Evolutionary conservation across 371 early-diverging fungal species (phyloP).

Genomic region (Lichtheimia ornata): DNA sequence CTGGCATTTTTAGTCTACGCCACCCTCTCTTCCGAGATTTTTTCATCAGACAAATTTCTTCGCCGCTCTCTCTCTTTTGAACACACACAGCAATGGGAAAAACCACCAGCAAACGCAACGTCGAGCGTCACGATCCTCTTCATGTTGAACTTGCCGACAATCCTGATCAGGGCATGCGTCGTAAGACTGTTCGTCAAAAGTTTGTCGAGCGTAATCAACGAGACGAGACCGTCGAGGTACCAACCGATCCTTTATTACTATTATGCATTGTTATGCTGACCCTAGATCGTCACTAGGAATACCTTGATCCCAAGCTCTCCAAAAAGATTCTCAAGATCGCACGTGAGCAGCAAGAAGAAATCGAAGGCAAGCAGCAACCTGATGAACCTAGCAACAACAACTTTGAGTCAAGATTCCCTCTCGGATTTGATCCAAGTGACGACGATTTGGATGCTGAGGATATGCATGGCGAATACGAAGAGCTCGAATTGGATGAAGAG

Average conservation of each 20-base stretch:
- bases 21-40: too few species aligned
- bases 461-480: constrained; percentile 56
- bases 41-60: not conserved
- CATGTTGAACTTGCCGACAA: constrained; percentile 72
- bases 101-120: not conserved
- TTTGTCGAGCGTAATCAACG: constrained; percentile 59
- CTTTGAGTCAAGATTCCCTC: constrained; percentile 20
- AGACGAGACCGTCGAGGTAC: constrained; percentile 49
- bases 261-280: constrained; percentile 3
- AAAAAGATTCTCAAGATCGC: constrained; percentile 87
- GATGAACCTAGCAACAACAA: not conserved
- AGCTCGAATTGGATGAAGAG: constrained; percentile 70
- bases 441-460: constrained; percentile 61
- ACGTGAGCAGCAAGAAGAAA: constrained; percentile 90
- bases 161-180: constrained; percentile 43
- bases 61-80: not conserved
- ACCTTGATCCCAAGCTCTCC: constrained; percentile 89
- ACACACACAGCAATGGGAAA: not conserved
- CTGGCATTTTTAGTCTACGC: too few species aligned
- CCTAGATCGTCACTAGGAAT: constrained; percentile 44
- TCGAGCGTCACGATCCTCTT: constrained; percentile 75
- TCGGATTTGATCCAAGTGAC: constrained; percentile 48
- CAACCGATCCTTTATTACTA: not conserved
- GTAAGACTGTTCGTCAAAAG: constrained; percentile 62
- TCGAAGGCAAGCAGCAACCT: constrained; percentile 42